Evolutionary conservation across 208 protist species (phyloP).

Genomic region (Crithidia thermophila): DNA sequence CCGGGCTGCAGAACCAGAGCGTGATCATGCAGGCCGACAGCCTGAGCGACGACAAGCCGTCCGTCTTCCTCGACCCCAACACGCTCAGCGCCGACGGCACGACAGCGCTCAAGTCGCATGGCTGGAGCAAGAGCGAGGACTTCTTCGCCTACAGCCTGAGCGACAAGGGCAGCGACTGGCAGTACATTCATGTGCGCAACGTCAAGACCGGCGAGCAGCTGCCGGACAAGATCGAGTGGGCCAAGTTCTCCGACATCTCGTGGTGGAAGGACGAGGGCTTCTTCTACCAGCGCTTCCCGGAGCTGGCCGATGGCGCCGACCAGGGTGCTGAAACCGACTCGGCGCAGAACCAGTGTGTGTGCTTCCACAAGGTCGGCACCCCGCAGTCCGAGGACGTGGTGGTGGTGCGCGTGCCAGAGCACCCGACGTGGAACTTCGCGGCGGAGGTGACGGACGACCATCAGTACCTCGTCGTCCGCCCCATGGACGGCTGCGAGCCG

Average conservation of each 20-base stretch:
- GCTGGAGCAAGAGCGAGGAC: slow-evolving; percentile 78
- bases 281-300: slow-evolving; percentile 93
- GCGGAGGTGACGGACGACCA: slow-evolving; percentile 85
- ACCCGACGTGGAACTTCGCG: slow-evolving; percentile 73
- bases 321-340: slow-evolving; percentile 90
- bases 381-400: slow-evolving; percentile 79
- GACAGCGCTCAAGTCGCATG: slow-evolving; percentile 51
- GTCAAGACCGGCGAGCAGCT: slow-evolving; percentile 59
- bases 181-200: slow-evolving; percentile 76
- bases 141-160: slow-evolving; percentile 87
- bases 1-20: slow-evolving; percentile 92
- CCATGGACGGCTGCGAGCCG: slow-evolving; percentile 79
- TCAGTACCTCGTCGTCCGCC: slow-evolving; percentile 65
- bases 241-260: slow-evolving; percentile 89
- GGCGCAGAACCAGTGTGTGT: slow-evolving; percentile 78
- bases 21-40: slow-evolving; percentile 61
- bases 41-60: slow-evolving; percentile 28
- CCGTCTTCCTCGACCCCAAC: slow-evolving; percentile 93
- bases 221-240: slow-evolving; percentile 82
- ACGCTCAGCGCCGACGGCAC: slow-evolving; percentile 87
- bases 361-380: slow-evolving; percentile 90
- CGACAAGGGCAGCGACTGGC: slow-evolving; percentile 93
- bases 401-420: slow-evolving; percentile 69
- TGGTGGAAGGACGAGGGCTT: slow-evolving; percentile 91
- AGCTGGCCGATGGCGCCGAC: slow-evolving; percentile 57